Conservation (phyloP, 148 eudicot genomes). For the Camellia japonica region DNA sequence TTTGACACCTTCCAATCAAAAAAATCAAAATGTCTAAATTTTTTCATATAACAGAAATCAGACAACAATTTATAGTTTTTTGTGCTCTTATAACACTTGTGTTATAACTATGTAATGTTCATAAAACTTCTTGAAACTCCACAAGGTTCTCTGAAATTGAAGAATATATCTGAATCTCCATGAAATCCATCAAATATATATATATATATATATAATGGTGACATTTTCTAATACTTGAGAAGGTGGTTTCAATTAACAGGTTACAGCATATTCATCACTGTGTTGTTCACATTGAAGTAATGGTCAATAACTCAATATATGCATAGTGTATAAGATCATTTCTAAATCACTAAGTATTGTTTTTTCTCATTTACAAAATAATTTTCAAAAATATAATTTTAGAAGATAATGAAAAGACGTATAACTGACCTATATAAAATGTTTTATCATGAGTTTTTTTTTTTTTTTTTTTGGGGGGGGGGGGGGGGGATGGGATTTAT, state of each 20-base stretch:
- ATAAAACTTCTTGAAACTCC: not conserved
- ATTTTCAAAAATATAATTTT: not conserved
- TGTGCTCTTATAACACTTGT: not conserved
- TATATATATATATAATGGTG: not conserved
- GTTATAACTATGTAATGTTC: not conserved
- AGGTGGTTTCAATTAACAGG: not conserved
- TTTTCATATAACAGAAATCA: not conserved
- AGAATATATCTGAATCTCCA: not conserved
- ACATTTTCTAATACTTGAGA: not conserved
- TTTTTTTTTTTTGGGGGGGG: too few relatives aligned
- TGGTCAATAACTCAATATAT: not conserved
- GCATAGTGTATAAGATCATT: not conserved
- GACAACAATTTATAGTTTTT: not conserved
- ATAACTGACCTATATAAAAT: too few relatives aligned
- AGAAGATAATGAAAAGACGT: too few relatives aligned
- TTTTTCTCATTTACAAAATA: not conserved
- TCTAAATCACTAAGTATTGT: not conserved
- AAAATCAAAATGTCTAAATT: not conserved
- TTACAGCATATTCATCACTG: not conserved
- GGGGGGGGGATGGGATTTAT: too few relatives aligned
- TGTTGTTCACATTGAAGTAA: not conserved
- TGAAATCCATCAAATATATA: not conserved
- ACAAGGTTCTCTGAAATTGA: not conserved
- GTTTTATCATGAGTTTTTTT: too few relatives aligned
- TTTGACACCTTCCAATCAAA: not conserved